Evolutionary conservation across 345 rosid genomes (phyloP).

Genomic region (Angophora floribunda): DNA sequence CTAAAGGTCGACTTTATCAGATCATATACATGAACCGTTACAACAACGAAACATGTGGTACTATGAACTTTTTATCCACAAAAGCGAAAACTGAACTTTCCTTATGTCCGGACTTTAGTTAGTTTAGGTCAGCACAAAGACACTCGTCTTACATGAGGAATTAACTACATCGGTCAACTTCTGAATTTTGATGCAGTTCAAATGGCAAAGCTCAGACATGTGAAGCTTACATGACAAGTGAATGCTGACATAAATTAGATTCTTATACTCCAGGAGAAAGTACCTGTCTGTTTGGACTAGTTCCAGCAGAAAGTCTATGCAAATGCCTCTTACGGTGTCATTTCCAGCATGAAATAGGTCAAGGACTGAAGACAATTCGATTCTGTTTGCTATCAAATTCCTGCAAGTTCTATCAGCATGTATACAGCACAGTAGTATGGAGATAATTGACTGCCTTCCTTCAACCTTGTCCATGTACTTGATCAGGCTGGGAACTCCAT

Average conservation of each 20-base stretch:
- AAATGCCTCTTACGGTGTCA: constrained; percentile 35
- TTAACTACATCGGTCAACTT: background rate
- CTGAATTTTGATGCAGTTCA: background rate
- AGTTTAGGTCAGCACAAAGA: background rate
- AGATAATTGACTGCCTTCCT: constrained; percentile 28
- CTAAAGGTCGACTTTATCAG: background rate
- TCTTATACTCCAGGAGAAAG: background rate
- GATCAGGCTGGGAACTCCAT: constrained; percentile 42
- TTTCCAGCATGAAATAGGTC: constrained; percentile 47
- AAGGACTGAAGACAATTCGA: constrained; percentile 40
- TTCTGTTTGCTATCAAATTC: constrained; percentile 30
- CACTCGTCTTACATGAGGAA: background rate
- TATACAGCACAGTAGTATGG: constrained; percentile 45
- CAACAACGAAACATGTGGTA: background rate
- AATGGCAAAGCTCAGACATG: background rate
- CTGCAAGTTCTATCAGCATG: constrained; percentile 43
- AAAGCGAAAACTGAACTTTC: background rate
- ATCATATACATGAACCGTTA: background rate
- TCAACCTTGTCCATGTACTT: constrained; percentile 39
- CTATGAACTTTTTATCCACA: background rate
- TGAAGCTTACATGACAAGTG: background rate
- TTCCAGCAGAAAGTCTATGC: constrained; percentile 45
- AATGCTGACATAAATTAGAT: background rate
- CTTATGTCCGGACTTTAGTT: background rate
- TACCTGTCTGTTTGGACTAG: constrained; percentile 55